Conservation (phyloP, 2,329 filamentous ascomycete genomes). For the Cytospora piceicola region DNA sequence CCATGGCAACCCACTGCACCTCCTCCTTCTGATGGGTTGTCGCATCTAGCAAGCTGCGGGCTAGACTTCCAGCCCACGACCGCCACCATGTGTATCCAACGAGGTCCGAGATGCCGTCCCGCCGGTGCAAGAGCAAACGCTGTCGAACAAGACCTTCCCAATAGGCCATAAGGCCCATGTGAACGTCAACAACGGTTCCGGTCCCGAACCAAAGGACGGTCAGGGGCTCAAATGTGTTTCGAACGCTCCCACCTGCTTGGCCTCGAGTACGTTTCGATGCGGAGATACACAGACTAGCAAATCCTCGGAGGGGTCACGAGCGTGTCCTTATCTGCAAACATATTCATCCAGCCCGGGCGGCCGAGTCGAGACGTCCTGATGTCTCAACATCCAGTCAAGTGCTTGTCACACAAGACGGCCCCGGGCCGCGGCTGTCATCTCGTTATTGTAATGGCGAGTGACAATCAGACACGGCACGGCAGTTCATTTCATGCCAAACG, state of each 20-base stretch:
- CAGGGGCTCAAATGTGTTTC: neutral
- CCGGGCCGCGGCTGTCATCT: neutral
- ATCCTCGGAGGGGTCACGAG: too few species aligned
- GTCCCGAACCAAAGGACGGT: too few species aligned
- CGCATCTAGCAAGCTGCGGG: neutral
- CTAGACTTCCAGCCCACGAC: neutral
- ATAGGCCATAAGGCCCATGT: too few species aligned
- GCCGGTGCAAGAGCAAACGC: neutral
- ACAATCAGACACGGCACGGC: neutral
- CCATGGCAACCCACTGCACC: neutral
- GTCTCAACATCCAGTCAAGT: neutral
- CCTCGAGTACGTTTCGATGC: neutral
- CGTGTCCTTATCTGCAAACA: neutral
- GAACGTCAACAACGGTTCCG: neutral
- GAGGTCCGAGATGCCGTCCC: neutral
- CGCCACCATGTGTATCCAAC: neutral
- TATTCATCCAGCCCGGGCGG: too few species aligned
- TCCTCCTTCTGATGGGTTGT: neutral
- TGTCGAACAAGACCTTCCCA: too few species aligned
- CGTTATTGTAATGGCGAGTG: neutral
- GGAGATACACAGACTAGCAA: neutral
- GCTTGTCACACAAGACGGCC: neutral
- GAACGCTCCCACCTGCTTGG: neutral
- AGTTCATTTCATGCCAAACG: neutral
- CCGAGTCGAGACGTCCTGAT: neutral